phyloP scores from a whole-genome alignment of 345 rosid genomes.

The Populus simonii region DNA sequence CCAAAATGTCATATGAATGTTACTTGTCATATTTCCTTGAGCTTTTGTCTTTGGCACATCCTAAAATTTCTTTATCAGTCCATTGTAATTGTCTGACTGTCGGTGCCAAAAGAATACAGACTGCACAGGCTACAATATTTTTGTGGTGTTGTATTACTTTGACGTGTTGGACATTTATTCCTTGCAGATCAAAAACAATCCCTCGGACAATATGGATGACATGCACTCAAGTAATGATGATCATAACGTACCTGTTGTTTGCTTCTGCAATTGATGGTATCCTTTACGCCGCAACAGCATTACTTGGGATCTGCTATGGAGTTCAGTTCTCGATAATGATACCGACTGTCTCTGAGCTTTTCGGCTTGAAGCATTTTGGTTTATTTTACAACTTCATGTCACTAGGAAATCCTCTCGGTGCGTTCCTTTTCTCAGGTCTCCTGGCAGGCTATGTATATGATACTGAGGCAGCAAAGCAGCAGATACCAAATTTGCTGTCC shows the following conservation, averaged over 20 bases:
- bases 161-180: neutral
- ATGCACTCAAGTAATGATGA: conserved; percentile 46
- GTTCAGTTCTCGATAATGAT: conserved; percentile 62
- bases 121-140: neutral
- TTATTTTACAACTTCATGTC: conserved; percentile 52
- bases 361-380: conserved; percentile 61
- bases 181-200: conserved; percentile 46
- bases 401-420: conserved; percentile 62
- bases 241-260: conserved; percentile 48
- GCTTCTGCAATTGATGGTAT: conserved; percentile 53
- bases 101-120: neutral
- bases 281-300: conserved; percentile 50
- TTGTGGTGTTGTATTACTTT: neutral
- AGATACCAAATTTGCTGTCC: conserved; percentile 17
- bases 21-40: neutral
- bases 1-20: neutral
- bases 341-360: conserved; percentile 67
- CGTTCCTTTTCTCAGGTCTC: conserved; percentile 64
- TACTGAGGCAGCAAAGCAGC: conserved; percentile 55
- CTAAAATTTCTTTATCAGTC: neutral
- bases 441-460: conserved; percentile 59
- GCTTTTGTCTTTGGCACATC: neutral
- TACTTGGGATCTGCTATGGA: conserved; percentile 63
- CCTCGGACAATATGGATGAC: conserved; percentile 70
- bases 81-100: neutral